phyloP scores from a whole-genome alignment of 257 asterid species.

The Capsicum chinense region DNA sequence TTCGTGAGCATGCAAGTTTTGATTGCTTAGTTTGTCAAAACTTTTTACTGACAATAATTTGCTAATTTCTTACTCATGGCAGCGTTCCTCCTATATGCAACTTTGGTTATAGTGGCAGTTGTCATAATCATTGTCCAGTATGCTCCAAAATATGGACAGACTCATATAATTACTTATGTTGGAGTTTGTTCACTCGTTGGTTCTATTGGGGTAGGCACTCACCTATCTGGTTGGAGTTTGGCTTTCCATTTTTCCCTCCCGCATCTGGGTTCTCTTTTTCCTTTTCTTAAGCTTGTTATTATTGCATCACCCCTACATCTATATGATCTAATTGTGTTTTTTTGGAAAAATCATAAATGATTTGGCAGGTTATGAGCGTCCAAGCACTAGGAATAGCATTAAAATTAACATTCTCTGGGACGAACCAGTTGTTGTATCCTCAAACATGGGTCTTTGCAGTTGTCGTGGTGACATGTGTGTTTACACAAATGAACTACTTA shows the following conservation, averaged over 20 bases:
- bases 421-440: slow-evolving; percentile 53
- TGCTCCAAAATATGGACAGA: slow-evolving; percentile 47
- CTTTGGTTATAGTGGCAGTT: slow-evolving; percentile 39
- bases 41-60: not conserved
- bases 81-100: slow-evolving; percentile 47
- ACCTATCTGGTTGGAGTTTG: not conserved
- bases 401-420: slow-evolving; percentile 55
- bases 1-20: not conserved
- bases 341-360: not conserved
- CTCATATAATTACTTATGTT: slow-evolving; percentile 47
- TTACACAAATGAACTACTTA: slow-evolving; percentile 55
- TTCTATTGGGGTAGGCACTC: slow-evolving; percentile 44
- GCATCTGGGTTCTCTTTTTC: not conserved
- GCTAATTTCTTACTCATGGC: slow-evolving; percentile 27
- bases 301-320: not conserved
- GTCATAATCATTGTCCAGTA: slow-evolving; percentile 40
- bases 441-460: slow-evolving; percentile 55
- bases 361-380: slow-evolving; percentile 56
- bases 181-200: slow-evolving; percentile 56
- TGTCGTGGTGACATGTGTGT: slow-evolving; percentile 44
- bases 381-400: slow-evolving; percentile 59
- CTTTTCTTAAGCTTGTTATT: not conserved
- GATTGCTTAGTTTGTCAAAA: not conserved
- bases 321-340: not conserved
- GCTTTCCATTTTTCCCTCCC: not conserved